These are phyloP conservation scores for Akanthomyces uredinophilus DNA, from an alignment of 2,329 filamentous ascomycete genomes.

Conservation along the genomic window DNA sequence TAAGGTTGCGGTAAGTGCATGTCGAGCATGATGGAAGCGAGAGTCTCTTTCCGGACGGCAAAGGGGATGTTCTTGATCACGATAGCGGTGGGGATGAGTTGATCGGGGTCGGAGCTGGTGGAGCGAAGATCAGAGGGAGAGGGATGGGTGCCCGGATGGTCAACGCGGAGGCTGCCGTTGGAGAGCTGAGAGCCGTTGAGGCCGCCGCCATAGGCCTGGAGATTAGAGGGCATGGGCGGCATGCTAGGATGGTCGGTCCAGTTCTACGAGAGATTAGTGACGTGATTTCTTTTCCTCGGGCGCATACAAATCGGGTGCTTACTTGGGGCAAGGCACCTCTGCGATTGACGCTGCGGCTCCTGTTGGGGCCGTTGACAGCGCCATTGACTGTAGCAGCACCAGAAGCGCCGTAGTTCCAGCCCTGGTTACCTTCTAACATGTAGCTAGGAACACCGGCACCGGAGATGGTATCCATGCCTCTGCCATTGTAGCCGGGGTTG, in stretches of 20 bases:
- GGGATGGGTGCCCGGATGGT: conserved; percentile 35
- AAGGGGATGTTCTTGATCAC: conserved; percentile 99
- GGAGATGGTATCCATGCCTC: conserved; percentile 50
- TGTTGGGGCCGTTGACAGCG: conserved; percentile 58
- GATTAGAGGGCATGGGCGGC: conserved; percentile 33
- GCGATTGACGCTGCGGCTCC: conserved; percentile 51
- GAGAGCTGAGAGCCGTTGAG: conserved; percentile 33
- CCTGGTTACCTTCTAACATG: conserved; percentile 65
- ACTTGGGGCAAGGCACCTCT: conserved; percentile 67
- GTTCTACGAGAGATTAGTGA: conserved; percentile 31
- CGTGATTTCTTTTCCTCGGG: background rate
- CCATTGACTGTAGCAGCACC: conserved; percentile 60
- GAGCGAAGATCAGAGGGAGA: conserved; percentile 38
- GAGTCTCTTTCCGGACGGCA: conserved; percentile 92
- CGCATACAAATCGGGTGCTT: conserved; percentile 31
- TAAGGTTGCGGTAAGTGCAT: conserved; percentile 92
- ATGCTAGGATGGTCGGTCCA: conserved; percentile 47
- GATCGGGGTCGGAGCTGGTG: conserved; percentile 58
- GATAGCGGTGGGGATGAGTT: conserved; percentile 95
- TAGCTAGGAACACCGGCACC: conserved; percentile 40
- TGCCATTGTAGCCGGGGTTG: conserved; percentile 52
- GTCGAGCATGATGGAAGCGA: conserved; percentile 90
- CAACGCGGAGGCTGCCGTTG: conserved; percentile 40
- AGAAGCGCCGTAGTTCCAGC: conserved; percentile 70
- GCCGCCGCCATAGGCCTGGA: conserved; percentile 31